Evolutionary conservation across 169 alveolate genomes (phyloP).

Genomic region (Plasmodium knowlesi): DNA sequence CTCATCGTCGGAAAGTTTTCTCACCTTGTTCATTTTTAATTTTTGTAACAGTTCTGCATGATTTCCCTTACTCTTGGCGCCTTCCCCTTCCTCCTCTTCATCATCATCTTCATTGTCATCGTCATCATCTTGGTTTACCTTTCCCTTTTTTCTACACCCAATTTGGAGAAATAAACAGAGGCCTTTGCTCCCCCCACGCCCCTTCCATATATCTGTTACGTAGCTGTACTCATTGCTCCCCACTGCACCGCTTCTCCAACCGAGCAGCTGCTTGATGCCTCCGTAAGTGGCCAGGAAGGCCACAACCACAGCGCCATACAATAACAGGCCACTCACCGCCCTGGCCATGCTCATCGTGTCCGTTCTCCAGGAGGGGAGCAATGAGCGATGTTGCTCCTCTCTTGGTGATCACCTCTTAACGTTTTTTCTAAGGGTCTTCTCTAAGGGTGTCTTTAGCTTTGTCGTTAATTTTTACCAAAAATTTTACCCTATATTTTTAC

Average conservation of each 20-base stretch:
- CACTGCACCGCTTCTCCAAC: not conserved
- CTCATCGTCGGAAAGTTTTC: slow-evolving; percentile 15
- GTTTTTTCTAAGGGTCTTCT: no score
- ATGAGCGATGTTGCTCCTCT: not conserved
- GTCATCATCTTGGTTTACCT: not conserved
- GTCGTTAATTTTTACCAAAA: not conserved
- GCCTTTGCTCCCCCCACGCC: not conserved
- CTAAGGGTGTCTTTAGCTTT: not conserved
- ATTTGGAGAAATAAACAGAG: not conserved
- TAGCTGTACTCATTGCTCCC: not conserved
- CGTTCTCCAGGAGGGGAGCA: not conserved
- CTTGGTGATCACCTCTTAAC: not conserved
- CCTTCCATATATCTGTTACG: not conserved
- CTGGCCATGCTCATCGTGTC: not conserved
- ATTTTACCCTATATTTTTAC: not conserved
- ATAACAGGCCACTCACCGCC: not conserved
- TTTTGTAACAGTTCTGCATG: not conserved
- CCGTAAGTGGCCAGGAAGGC: not conserved
- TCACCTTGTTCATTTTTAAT: not conserved
- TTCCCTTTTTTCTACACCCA: not conserved
- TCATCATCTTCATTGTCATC: no score
- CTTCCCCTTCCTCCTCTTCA: not conserved
- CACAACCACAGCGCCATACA: not conserved
- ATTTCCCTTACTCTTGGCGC: not conserved
- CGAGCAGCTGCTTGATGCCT: not conserved